Base-by-base conservation (phyloP, 2,329 filamentous ascomycete species). In the Westerdykella sp. region DNA sequence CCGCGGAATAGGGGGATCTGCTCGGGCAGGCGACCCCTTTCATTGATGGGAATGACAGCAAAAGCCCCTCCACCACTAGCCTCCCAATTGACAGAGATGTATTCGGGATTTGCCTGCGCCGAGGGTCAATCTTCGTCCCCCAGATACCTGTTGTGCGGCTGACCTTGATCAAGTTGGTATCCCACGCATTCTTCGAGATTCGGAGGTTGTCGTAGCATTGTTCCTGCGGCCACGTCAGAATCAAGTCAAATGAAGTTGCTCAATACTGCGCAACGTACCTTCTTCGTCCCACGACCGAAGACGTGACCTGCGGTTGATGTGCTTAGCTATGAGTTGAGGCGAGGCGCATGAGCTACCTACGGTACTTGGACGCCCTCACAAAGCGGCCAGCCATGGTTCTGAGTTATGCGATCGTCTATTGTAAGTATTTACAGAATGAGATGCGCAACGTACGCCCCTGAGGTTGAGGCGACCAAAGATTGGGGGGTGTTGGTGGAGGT, bases 131-230 rank as follows among this genome's bases (percentile, higher is more conserved):
- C 22, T 44, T 37, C 44, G 39, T 21, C 6, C 47, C 49, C 56
- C 47, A 50, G 49, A 42, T 44, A 50, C 56, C 60, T 56, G 57
- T 50, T 51, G 52, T 45, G 42, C 40, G 43, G 65, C 77, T 68
- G 69, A 94, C 89, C 84, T 97, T 97, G 73, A 97, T 80, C 64
- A 98, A 75, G 74, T 98, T 98, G 62, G 90, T 96, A 70, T 98
- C 93, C 93, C 93, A 98, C 43, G 93, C 93, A 82, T 98, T 98
- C 71, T 85, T 87, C 64, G 89, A 96, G 70, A 98, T 88, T 67
- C 88, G 87, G 57, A 98, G 76, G 71, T 97, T 97, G 71, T 98
- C 93, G 73, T 97, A 98, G 77, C 90, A 96, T 79, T 87, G 87
- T 69, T 98, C 93, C 80, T 83, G 46, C 6, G 14, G 1, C 25